Conservation (phyloP, 2,329 filamentous ascomycete genomes). For the Penicillium polonicum region DNA sequence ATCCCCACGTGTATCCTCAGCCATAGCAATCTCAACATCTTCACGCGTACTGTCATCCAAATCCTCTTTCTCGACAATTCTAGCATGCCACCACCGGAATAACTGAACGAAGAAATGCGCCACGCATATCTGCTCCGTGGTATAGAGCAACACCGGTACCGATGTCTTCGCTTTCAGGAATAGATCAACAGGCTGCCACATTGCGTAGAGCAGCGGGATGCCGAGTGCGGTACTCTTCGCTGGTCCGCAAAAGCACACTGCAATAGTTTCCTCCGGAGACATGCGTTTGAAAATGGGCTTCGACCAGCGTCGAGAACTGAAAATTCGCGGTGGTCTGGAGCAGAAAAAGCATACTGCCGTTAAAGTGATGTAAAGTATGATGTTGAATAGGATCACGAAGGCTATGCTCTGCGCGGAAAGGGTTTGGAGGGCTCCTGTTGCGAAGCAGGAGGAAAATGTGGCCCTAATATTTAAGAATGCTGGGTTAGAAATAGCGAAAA, state of each 20-base stretch:
- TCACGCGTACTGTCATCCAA: slow-evolving; percentile 1
- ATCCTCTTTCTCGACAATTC: slow-evolving; percentile 21
- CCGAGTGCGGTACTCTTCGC: slow-evolving; percentile 71
- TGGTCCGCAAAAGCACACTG: slow-evolving; percentile 70
- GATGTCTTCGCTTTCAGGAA: slow-evolving; percentile 39
- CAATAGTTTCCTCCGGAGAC: slow-evolving; percentile 62
- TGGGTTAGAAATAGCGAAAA: slow-evolving; percentile 39
- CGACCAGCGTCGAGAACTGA: slow-evolving; percentile 21
- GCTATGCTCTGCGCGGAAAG: slow-evolving; percentile 61
- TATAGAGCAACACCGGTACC: slow-evolving; percentile 41
- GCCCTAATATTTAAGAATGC: slow-evolving; percentile 43
- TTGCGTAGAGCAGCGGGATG: slow-evolving; percentile 66
- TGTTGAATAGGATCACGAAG: slow-evolving; percentile 66
- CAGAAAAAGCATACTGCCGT: slow-evolving; percentile 57
- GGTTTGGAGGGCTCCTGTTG: slow-evolving; percentile 59
- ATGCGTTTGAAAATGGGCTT: slow-evolving; percentile 38
- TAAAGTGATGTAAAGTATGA: slow-evolving; percentile 64
- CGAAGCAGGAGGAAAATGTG: slow-evolving; percentile 52
- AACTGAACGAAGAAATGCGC: slow-evolving; percentile 42
- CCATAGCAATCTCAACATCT: slow-evolving; percentile 13
- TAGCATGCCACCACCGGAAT: slow-evolving; percentile 33
- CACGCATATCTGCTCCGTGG: slow-evolving; percentile 41
- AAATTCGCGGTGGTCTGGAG: slow-evolving; percentile 41
- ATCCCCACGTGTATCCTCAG: background rate
- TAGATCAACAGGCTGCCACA: slow-evolving; percentile 50